These are phyloP conservation scores for Punctularia strigosozonata DNA, from an alignment of 768 basidiomycete genomes.

Conservation along the genomic window DNA sequence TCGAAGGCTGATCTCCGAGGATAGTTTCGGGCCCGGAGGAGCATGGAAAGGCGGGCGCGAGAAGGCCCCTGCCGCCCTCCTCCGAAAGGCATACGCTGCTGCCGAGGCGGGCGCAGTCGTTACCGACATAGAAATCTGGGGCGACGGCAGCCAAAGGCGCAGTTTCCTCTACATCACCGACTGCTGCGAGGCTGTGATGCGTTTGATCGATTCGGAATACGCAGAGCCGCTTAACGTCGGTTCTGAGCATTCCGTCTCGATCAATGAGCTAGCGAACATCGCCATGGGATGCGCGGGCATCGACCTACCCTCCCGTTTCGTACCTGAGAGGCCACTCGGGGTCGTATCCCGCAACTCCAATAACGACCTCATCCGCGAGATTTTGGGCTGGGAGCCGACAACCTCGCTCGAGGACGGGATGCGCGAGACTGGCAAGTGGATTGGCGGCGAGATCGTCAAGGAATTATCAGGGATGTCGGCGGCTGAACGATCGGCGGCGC, in stretches of 20 bases:
- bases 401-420: constrained; percentile 34
- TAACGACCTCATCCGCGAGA: constrained; percentile 22
- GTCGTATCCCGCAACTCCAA: constrained; percentile 41
- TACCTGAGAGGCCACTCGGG: constrained; percentile 27
- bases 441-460: constrained; percentile 24
- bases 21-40: constrained; percentile 43
- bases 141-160: constrained; percentile 37
- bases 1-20: no score
- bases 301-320: constrained; percentile 14
- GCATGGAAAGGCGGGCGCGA: constrained; percentile 43
- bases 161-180: constrained; percentile 48
- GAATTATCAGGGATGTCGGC: constrained; percentile 5
- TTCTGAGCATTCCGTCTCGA: constrained; percentile 30
- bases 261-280: constrained; percentile 28
- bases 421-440: constrained; percentile 35
- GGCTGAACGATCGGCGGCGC: constrained; percentile 5
- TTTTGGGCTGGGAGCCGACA: constrained; percentile 31
- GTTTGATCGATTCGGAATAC: constrained; percentile 27
- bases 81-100: constrained; percentile 37
- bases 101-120: constrained; percentile 13
- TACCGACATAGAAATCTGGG: constrained; percentile 40
- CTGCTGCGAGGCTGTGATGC: constrained; percentile 36
- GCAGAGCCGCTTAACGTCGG: constrained; percentile 36
- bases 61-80: constrained; percentile 45
- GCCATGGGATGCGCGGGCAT: constrained; percentile 24